Conservation (phyloP, 805 yeast species). For the Candida schatavii region DNA sequence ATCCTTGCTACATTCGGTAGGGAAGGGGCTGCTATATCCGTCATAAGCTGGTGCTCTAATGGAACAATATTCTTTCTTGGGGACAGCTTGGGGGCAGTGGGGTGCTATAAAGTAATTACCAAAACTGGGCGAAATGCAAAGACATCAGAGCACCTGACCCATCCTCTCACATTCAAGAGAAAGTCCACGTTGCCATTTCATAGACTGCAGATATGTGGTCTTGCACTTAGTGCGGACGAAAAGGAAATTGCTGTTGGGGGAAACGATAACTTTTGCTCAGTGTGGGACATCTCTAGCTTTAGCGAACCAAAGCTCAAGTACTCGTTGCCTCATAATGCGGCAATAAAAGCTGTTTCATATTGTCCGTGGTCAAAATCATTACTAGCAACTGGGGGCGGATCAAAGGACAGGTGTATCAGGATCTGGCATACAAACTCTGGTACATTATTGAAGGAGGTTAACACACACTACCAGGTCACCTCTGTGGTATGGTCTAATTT, state of each 20-base stretch:
- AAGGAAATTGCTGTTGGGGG: constrained; percentile 75
- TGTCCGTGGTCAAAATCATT: constrained; percentile 87
- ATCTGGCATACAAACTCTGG: constrained; percentile 89
- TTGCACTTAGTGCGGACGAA: constrained; percentile 54
- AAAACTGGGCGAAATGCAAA: constrained; percentile 1
- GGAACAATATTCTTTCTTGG: constrained; percentile 53
- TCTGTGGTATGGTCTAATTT: constrained; percentile 72
- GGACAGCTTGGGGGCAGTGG: constrained; percentile 61
- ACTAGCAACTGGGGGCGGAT: constrained; percentile 90
- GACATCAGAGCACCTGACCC: too few species aligned
- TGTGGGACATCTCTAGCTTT: constrained; percentile 62
- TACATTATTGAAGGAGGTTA: constrained; percentile 54
- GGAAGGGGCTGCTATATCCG: constrained; percentile 46
- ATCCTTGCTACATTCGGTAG: constrained; percentile 15
- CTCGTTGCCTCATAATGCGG: constrained; percentile 69
- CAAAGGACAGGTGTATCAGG: constrained; percentile 71
- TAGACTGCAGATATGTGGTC: constrained; percentile 42
- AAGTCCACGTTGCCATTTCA: constrained; percentile 23
- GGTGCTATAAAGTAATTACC: constrained; percentile 31
- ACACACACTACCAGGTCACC: constrained; percentile 74
- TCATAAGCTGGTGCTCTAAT: constrained; percentile 58
- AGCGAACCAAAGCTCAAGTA: constrained; percentile 43
- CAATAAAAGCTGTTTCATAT: constrained; percentile 84
- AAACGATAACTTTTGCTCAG: constrained; percentile 74
- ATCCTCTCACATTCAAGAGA: constrained; percentile 4